A percentile compares a stretch with the other conserved stretches of the same genome.
Conservation (phyloP, 2,329 filamentous ascomycete genomes). For the Phialocephala sp. region DNA sequence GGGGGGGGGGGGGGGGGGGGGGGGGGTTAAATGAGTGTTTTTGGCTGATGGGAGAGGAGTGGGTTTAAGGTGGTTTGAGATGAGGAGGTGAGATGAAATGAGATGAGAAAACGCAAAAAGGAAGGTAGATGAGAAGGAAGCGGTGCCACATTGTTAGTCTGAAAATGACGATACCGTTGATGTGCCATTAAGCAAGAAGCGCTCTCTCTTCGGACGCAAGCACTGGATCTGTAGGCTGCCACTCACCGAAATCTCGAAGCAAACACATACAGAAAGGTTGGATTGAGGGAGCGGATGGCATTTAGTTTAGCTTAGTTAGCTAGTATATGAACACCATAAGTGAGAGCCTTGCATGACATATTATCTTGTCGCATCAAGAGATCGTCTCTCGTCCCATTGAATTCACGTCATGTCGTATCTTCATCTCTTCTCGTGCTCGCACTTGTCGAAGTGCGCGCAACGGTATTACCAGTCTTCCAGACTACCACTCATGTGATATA, state of each 20-base stretch:
- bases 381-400: background rate
- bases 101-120: no score
- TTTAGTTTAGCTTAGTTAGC: constrained; percentile 4
- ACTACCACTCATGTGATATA: background rate
- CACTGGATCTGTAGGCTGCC: constrained; percentile 5
- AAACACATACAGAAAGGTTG: no score
- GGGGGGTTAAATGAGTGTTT: no score
- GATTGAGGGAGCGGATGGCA: background rate
- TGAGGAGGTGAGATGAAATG: no score
- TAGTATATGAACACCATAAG: background rate
- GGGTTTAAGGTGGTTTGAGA: no score
- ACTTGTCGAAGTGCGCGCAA: background rate
- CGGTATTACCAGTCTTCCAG: background rate
- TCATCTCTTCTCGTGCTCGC: constrained; percentile 1
- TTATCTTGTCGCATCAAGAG: constrained; percentile 1
- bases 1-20: no score
- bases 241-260: background rate
- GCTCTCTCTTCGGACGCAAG: constrained; percentile 16
- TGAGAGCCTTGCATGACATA: background rate
- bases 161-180: constrained; percentile 8
- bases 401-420: background rate
- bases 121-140: no score
- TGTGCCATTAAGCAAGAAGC: constrained; percentile 19
- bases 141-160: no score
- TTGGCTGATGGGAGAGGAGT: no score